Evolutionary conservation across 2,329 filamentous ascomycete species (phyloP).

Genomic region (Fusarium pseudoanthophilum): DNA sequence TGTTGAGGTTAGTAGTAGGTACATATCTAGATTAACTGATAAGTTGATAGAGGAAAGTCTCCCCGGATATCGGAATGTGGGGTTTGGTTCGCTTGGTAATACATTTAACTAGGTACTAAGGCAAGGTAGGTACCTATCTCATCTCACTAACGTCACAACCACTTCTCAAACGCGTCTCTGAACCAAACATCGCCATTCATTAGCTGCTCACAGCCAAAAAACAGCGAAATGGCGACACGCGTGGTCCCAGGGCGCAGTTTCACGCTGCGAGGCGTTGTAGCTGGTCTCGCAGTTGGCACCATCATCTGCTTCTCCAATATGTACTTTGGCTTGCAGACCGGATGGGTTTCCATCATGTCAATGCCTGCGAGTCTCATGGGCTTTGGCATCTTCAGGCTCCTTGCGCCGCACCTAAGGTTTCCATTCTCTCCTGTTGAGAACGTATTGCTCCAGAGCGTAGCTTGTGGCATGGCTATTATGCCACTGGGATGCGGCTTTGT

Average conservation of each 20-base stretch:
- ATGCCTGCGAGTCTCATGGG: constrained; percentile 96
- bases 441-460: constrained; percentile 94
- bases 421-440: constrained; percentile 97
- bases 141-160: constrained; percentile 4
- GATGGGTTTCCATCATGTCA: constrained; percentile 82
- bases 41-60: neutral
- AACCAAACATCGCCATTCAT: constrained; percentile 9
- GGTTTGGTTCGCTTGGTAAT: constrained; percentile 3
- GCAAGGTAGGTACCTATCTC: neutral
- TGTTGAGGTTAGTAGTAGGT: neutral
- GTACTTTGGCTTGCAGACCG: constrained; percentile 96
- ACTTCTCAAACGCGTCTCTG: neutral
- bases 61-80: constrained; percentile 6
- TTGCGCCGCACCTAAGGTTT: constrained; percentile 76
- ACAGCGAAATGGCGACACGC: constrained; percentile 36
- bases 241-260: constrained; percentile 72
- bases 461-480: constrained; percentile 96
- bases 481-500: constrained; percentile 95
- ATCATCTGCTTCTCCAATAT: constrained; percentile 97
- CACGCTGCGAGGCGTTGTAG: constrained; percentile 81
- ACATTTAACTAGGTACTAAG: neutral
- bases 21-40: neutral
- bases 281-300: constrained; percentile 85
- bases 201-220: neutral
- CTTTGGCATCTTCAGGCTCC: constrained; percentile 89